Percentiles rank a stretch among this genome's conserved stretches.
Conservation (phyloP, 345 rosid species). For the Fremontodendron californicum region DNA sequence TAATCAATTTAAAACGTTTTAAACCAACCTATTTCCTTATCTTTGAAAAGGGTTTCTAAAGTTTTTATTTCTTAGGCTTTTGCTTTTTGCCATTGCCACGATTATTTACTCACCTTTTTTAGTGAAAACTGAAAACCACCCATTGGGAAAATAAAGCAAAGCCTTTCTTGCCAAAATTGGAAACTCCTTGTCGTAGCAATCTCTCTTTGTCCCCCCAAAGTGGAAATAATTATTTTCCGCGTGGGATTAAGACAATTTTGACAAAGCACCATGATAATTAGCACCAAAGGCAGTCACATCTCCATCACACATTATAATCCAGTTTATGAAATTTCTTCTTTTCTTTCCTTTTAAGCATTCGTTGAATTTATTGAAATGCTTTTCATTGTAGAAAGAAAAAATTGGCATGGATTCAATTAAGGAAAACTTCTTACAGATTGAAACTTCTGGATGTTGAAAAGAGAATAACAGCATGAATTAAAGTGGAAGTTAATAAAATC, state of each 20-base stretch:
- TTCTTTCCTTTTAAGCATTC: slow-evolving; percentile 8
- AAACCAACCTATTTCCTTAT: not conserved
- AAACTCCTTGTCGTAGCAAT: not conserved
- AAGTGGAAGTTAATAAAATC: not conserved
- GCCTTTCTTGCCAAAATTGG: not conserved
- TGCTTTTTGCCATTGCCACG: not conserved
- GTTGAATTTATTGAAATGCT: slow-evolving; percentile 10
- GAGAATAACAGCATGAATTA: not conserved
- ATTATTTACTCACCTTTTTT: not conserved
- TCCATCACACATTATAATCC: not conserved
- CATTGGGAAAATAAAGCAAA: not conserved
- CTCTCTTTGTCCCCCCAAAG: not conserved
- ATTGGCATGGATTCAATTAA: not conserved
- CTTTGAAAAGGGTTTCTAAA: not conserved
- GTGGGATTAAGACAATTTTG: not conserved
- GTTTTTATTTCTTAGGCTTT: not conserved
- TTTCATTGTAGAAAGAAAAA: slow-evolving; percentile 5
- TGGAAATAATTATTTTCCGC: not conserved
- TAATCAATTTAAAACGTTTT: not conserved
- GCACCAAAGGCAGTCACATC: not conserved
- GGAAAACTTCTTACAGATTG: not conserved
- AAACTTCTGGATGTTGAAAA: not conserved
- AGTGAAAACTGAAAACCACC: not conserved
- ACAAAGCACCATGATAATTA: not conserved
- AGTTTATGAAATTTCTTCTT: not conserved